These are phyloP conservation scores for Stylonectria norvegica DNA, from an alignment of 2,329 filamentous ascomycete genomes.

Conservation along the genomic window DNA sequence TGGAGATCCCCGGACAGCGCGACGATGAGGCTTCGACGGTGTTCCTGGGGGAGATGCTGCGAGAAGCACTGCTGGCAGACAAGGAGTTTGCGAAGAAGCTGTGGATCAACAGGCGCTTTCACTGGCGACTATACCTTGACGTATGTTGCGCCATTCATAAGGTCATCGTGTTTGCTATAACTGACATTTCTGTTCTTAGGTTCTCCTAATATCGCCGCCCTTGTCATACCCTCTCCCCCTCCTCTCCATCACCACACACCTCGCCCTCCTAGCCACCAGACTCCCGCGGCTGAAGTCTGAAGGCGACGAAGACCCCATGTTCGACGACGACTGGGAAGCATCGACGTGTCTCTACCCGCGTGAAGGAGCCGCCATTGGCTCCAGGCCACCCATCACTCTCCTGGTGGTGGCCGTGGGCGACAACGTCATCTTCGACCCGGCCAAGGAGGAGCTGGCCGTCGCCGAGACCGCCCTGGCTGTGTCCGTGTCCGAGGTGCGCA, in stretches of 20 bases:
- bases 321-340: slow-evolving; percentile 96
- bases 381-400: slow-evolving; percentile 79
- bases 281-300: slow-evolving; percentile 84
- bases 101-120: slow-evolving; percentile 86
- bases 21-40: slow-evolving; percentile 90
- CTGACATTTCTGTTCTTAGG: slow-evolving; percentile 49
- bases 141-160: slow-evolving; percentile 49
- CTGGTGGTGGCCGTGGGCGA: slow-evolving; percentile 82
- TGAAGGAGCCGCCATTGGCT: slow-evolving; percentile 29
- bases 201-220: slow-evolving; percentile 88
- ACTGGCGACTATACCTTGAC: slow-evolving; percentile 96
- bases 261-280: slow-evolving; percentile 84
- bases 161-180: not conserved
- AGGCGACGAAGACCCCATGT: slow-evolving; percentile 91
- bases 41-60: slow-evolving; percentile 83
- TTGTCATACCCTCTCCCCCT: slow-evolving; percentile 91
- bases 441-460: slow-evolving; percentile 85
- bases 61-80: slow-evolving; percentile 76
- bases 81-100: slow-evolving; percentile 67
- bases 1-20: slow-evolving; percentile 86
- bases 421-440: slow-evolving; percentile 93
- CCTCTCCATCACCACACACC: slow-evolving; percentile 86
- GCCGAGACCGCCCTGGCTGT: slow-evolving; percentile 86
- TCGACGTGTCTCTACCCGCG: slow-evolving; percentile 72
- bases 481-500: slow-evolving; percentile 59